Evolutionary conservation across 2,329 filamentous ascomycete species (phyloP).

Genomic region (Paecilomyces fulvus): DNA sequence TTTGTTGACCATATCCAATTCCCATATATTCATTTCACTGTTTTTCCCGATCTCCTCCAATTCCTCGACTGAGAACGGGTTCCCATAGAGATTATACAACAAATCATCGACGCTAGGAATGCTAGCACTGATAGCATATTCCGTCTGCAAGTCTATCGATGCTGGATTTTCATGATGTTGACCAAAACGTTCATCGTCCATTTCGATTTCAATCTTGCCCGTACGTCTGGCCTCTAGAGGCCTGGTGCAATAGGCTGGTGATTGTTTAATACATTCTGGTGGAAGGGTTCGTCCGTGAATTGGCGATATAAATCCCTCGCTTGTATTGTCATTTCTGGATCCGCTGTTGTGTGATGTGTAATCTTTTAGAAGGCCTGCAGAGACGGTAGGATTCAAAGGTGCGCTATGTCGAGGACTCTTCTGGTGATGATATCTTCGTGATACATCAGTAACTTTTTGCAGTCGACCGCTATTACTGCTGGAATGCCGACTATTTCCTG

Average conservation of each 20-base stretch:
- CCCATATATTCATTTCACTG: not conserved
- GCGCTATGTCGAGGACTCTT: no score
- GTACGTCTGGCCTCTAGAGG: not conserved
- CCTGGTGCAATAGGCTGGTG: not conserved
- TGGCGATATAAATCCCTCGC: no score
- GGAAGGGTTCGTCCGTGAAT: not conserved
- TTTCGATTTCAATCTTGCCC: not conserved
- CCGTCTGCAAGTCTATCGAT: not conserved
- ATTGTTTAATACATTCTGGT: not conserved
- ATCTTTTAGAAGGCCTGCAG: no score
- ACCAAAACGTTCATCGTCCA: not conserved
- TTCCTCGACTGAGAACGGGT: not conserved
- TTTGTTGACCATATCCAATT: not conserved
- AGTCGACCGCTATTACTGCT: no score
- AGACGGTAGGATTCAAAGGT: no score
- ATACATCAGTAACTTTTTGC: no score
- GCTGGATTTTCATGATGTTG: not conserved
- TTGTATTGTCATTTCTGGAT: no score
- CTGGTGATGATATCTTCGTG: no score
- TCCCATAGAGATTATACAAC: not conserved
- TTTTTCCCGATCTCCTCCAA: not conserved
- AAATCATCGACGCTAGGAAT: not conserved
- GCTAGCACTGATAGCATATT: not conserved
- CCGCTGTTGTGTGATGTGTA: no score
- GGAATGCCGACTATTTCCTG: not conserved